phyloP scores from a whole-genome alignment of 768 basidiomycete genomes.

The Mycena capillaripes region DNA sequence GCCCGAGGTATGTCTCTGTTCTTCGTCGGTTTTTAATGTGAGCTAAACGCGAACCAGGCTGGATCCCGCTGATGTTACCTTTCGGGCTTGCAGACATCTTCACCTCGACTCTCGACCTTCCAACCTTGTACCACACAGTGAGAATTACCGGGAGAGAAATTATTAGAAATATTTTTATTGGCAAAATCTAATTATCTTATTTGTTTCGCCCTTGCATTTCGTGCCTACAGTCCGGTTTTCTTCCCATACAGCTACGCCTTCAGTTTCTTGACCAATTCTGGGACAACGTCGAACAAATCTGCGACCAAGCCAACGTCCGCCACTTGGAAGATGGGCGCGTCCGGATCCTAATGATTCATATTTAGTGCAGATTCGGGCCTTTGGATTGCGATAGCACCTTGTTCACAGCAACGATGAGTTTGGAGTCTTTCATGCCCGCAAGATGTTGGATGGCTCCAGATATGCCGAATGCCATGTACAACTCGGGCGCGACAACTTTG shows the following conservation, averaged over 20 bases:
- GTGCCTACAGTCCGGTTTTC: constrained; percentile 8
- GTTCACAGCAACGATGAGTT: constrained; percentile 97
- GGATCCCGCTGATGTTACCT: constrained; percentile 97
- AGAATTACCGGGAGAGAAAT: constrained; percentile 89
- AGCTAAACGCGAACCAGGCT: constrained; percentile 68
- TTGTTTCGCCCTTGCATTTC: neutral
- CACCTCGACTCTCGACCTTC: constrained; percentile 90
- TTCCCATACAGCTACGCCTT: constrained; percentile 55
- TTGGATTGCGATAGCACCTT: constrained; percentile 67
- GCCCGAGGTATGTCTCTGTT: constrained; percentile 77
- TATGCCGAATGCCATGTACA: constrained; percentile 97
- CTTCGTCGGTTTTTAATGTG: neutral
- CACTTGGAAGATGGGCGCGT: constrained; percentile 99
- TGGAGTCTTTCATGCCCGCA: constrained; percentile 99
- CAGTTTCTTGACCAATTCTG: constrained; percentile 90
- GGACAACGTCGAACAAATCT: constrained; percentile 93
- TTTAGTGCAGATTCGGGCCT: neutral
- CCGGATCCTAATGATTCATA: constrained; percentile 76
- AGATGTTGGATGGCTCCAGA: constrained; percentile 99
- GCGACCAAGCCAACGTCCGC: constrained; percentile 96
- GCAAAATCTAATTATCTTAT: constrained; percentile 77
- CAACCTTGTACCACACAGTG: constrained; percentile 84
- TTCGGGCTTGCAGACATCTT: constrained; percentile 92
- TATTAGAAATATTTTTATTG: constrained; percentile 81
- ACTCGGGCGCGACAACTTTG: constrained; percentile 96